Evolutionary conservation across 208 protist genomes (phyloP), one percentile per base, ranked within the genome.

Genomic region (Crithidia expoeki): DNA sequence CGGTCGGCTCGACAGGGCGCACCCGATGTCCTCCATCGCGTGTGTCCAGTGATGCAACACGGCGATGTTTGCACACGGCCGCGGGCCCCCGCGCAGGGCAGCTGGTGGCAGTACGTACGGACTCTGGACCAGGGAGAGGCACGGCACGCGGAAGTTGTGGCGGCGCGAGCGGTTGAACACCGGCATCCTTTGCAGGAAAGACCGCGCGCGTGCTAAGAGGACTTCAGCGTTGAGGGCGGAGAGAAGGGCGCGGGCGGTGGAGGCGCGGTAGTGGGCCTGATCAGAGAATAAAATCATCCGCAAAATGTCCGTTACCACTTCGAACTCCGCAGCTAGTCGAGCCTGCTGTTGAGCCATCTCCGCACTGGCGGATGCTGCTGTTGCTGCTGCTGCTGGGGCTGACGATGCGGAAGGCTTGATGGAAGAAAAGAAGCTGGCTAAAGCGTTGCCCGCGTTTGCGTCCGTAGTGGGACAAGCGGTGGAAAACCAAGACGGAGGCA

Each of bases 251-350:
- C 70, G 66, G 3, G 86, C 88, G 33, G 80, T 79, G 42, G 55
- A 60, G 16, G 78, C 84, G 60, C 82, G 75, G 67, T 90, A 94
- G 74, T 96, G 91, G 21, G 88, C 83, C 51, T 83, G 71, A 62
- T 96, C 91, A 17, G 80, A 88, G 23, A 96, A 76, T 33, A 96
- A 51, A 51, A 96, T 85, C 84, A 92, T 93, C 17, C 91, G 88
- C 34, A 94, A 59, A 0, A 79, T 47, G 59, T 94, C 89, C 44
- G 86, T 50, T 34, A 84, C 76, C 11, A 85, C 42, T 59, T 91
- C 85, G 14, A 80, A 42, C 23, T 51, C 25, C 28, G 63, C 60
- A 51, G 62, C n/a, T 62, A 33, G 12, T 2, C 30, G 55, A 4
- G 38, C 42, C 14, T 56, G 57, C 52, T 30, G 5, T 49, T 51